Conservation (phyloP, 257 asterid genomes). For the Solanum corneliomulleri region DNA sequence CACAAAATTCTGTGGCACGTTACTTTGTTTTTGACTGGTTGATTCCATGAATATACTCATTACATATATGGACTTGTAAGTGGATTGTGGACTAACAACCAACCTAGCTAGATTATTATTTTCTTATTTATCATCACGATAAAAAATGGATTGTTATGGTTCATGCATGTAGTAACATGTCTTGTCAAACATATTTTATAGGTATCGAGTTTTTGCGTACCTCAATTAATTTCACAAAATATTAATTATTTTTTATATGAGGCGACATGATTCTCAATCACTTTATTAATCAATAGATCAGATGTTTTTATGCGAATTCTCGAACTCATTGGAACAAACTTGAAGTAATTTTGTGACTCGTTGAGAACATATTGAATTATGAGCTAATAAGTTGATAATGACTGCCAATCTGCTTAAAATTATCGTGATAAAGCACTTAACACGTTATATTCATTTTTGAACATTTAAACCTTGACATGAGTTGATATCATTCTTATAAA, state of each 20-base stretch:
- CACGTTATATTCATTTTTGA: too few relatives aligned
- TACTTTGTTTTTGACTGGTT: not conserved
- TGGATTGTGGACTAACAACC: not conserved
- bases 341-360: not conserved
- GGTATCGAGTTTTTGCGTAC: rapidly evolving
- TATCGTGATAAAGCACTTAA: too few relatives aligned
- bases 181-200: not conserved
- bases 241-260: rapidly evolving
- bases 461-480: too few relatives aligned
- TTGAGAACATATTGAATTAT: not conserved
- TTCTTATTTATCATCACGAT: not conserved
- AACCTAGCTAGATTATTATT: not conserved
- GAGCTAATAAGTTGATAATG: too few relatives aligned
- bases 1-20: too few relatives aligned
- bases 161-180: not conserved
- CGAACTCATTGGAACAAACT: not conserved
- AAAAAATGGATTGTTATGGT: not conserved
- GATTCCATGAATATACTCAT: not conserved
- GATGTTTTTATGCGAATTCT: too few relatives aligned
- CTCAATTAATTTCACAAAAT: too few relatives aligned
- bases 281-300: too few relatives aligned
- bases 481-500: too few relatives aligned
- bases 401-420: too few relatives aligned
- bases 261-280: too few relatives aligned
- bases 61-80: not conserved